Percentiles rank a stretch among this genome's conserved stretches.
Conservation (phyloP, 176 grass and related monocot species). For the Aegilops sharonensis region DNA sequence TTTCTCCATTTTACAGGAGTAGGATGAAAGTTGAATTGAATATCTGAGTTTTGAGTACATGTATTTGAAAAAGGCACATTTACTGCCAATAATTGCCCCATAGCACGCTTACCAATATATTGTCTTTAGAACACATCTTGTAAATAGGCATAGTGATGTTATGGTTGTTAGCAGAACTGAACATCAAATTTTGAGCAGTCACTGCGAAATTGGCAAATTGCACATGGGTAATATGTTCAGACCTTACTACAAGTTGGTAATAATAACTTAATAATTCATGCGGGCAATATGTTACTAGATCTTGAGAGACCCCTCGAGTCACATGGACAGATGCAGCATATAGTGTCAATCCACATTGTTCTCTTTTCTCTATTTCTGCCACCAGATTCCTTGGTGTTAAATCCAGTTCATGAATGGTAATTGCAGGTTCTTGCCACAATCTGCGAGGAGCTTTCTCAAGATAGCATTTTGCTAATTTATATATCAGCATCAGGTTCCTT, state of each 20-base stretch:
- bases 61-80: background rate
- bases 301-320: constrained; percentile 9
- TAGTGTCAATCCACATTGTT: background rate
- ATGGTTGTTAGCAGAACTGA: background rate
- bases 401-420: background rate
- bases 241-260: background rate
- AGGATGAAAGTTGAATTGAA: background rate
- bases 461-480: constrained; percentile 86
- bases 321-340: background rate
- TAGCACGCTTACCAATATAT: background rate
- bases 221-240: background rate
- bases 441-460: constrained; percentile 79
- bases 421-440: constrained; percentile 85
- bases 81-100: background rate
- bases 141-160: constrained; percentile 16
- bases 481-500: constrained; percentile 93
- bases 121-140: background rate
- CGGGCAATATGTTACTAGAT: background rate
- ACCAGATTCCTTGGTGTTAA: background rate
- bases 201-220: background rate
- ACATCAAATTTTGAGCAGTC: constrained; percentile 9
- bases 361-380: background rate
- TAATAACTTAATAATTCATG: background rate
- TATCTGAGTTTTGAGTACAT: background rate
- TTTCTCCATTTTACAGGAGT: background rate